A percentile compares a stretch with the other conserved stretches of the same genome.
These are phyloP conservation scores for Coelastrella sp. DNA, from an alignment of 139 green algal genomes.

Conservation along the genomic window DNA sequence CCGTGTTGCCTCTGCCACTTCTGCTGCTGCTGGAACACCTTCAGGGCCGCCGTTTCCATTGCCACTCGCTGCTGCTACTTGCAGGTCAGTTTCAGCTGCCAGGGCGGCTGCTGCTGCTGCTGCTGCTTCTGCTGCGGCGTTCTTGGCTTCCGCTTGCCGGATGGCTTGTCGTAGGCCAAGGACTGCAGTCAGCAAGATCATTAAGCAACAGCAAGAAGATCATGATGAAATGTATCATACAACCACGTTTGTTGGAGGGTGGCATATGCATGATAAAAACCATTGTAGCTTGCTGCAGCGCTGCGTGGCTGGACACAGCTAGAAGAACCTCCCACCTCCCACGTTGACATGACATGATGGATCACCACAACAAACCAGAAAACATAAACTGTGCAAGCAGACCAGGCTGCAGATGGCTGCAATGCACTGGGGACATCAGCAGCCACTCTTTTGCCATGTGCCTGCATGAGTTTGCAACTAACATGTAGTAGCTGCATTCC, in stretches of 20 bases:
- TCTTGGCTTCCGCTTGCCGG: conserved; percentile 54
- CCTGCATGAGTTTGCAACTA: too few relatives aligned
- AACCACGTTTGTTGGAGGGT: background rate
- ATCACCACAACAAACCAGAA: too few relatives aligned
- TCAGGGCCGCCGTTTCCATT: background rate
- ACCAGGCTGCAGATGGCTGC: too few relatives aligned
- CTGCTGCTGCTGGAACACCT: background rate
- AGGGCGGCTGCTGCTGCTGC: conserved; percentile 23
- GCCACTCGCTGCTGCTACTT: background rate
- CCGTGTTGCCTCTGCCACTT: background rate
- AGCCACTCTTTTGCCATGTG: too few relatives aligned
- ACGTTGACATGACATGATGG: too few relatives aligned
- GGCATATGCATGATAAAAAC: background rate
- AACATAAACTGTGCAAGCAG: too few relatives aligned
- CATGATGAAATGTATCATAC: background rate
- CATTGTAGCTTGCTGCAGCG: background rate
- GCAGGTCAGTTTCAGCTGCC: conserved; percentile 3
- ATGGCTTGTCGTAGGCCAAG: conserved; percentile 68
- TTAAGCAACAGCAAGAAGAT: background rate
- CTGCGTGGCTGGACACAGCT: background rate
- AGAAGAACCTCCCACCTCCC: background rate
- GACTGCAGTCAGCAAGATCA: conserved; percentile 44
- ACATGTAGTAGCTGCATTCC: too few relatives aligned
- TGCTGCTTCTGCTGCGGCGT: conserved; percentile 29
- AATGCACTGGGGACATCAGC: too few relatives aligned